These are phyloP conservation scores for Termitomyces titanicus DNA, from an alignment of 768 basidiomycete genomes.

Conservation along the genomic window DNA sequence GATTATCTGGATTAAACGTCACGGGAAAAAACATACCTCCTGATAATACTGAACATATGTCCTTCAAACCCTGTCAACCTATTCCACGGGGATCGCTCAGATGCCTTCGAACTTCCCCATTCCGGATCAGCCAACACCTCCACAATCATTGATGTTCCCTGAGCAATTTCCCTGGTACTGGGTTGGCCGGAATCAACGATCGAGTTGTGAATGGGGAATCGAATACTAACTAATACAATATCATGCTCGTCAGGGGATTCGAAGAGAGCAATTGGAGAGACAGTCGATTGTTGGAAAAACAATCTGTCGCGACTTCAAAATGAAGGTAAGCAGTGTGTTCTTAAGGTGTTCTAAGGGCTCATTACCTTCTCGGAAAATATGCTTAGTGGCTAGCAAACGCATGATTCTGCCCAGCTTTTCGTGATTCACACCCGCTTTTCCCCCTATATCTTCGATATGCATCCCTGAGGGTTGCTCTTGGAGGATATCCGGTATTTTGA, in stretches of 20 bases:
- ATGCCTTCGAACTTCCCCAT: constrained; percentile 23
- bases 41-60: constrained; percentile 12
- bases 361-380: too few relatives aligned
- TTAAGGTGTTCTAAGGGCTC: background rate
- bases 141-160: constrained; percentile 17
- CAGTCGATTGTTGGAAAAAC: constrained; percentile 40
- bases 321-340: background rate
- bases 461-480: constrained; percentile 33
- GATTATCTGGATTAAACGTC: background rate
- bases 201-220: background rate
- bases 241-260: constrained; percentile 24
- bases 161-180: constrained; percentile 17
- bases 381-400: too few relatives aligned
- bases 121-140: constrained; percentile 33
- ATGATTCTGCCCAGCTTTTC: constrained; percentile 36
- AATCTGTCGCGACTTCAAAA: constrained; percentile 28
- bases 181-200: background rate
- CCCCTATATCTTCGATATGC: constrained; percentile 28
- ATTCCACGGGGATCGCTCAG: too few relatives aligned
- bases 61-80: constrained; percentile 1
- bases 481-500: too few relatives aligned
- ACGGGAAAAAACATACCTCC: background rate
- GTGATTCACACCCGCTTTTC: constrained; percentile 26
- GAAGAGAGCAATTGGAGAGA: constrained; percentile 29
- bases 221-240: constrained; percentile 3